Conservation (phyloP, 441 rosid genomes). For the Dalechampia spathulata region DNA sequence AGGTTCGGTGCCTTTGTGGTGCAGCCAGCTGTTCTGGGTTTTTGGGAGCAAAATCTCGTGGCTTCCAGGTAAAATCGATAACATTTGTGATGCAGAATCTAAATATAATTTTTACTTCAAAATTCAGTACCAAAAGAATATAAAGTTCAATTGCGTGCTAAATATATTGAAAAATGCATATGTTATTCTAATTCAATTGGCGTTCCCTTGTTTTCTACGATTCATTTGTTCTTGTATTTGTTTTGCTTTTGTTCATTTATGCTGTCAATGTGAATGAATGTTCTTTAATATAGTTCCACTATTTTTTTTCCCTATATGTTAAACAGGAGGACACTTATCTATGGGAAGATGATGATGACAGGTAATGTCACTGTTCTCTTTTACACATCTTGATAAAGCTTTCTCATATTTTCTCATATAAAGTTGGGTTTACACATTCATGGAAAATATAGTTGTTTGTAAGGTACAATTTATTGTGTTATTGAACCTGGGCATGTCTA, state of each 20-base stretch:
- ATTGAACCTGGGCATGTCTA: no score
- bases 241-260: neutral
- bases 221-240: neutral
- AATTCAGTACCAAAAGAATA: neutral
- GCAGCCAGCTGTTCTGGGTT: conserved; percentile 81
- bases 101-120: conserved; percentile 1
- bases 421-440: no score
- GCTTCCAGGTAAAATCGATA: conserved; percentile 65
- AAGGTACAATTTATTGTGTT: no score
- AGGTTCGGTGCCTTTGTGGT: conserved; percentile 95
- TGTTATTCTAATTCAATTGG: neutral
- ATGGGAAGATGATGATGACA: conserved; percentile 95
- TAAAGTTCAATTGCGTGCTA: neutral
- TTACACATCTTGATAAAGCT: neutral
- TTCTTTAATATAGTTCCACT: neutral
- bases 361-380: conserved; percentile 30
- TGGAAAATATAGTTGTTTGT: no score
- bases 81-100: neutral
- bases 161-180: neutral
- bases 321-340: conserved; percentile 83
- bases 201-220: neutral
- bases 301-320: neutral
- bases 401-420: no score
- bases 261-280: conserved; percentile 1
- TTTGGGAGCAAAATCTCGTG: conserved; percentile 97